Percentiles rank a stretch among this genome's conserved stretches.
phyloP scores from a whole-genome alignment of 1,284 basidiomycete genomes.

The Moniliophthora roreri region DNA sequence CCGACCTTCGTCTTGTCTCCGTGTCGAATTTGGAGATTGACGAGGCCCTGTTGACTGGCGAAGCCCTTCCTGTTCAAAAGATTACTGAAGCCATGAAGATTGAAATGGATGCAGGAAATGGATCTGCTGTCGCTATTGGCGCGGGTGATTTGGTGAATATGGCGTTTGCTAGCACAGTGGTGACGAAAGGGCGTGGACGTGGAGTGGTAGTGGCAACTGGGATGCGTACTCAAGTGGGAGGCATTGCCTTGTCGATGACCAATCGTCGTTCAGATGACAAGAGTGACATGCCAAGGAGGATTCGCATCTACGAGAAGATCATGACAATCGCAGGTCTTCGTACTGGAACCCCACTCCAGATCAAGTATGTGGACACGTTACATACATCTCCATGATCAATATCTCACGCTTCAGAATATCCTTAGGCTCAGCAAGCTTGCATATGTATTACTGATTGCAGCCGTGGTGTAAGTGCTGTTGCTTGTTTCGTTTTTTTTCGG shows the following conservation, averaged over 20 bases:
- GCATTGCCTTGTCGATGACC: conserved; percentile 45
- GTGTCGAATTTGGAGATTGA: conserved; percentile 54
- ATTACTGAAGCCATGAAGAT: conserved; percentile 34
- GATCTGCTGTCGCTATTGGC: conserved; percentile 25
- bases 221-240: conserved; percentile 66
- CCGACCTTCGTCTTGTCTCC: conserved; percentile 40
- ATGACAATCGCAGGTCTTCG: conserved; percentile 27
- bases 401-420: background rate
- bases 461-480: background rate
- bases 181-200: conserved; percentile 65
- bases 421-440: conserved; percentile 48
- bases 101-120: background rate
- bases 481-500: background rate
- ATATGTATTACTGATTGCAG: conserved; percentile 42
- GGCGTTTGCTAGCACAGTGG: conserved; percentile 55
- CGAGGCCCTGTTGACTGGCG: conserved; percentile 71
- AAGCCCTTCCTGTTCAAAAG: conserved; percentile 65
- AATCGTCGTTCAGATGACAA: conserved; percentile 14
- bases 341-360: conserved; percentile 57
- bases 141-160: conserved; percentile 61
- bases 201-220: conserved; percentile 61
- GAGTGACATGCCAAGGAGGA: conserved; percentile 19
- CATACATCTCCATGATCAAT: background rate
- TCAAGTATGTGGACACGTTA: conserved; percentile 35
- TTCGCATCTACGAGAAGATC: conserved; percentile 21